Conservation (phyloP, 2,329 filamentous ascomycete species). For the Huntiella abstrusa region DNA sequence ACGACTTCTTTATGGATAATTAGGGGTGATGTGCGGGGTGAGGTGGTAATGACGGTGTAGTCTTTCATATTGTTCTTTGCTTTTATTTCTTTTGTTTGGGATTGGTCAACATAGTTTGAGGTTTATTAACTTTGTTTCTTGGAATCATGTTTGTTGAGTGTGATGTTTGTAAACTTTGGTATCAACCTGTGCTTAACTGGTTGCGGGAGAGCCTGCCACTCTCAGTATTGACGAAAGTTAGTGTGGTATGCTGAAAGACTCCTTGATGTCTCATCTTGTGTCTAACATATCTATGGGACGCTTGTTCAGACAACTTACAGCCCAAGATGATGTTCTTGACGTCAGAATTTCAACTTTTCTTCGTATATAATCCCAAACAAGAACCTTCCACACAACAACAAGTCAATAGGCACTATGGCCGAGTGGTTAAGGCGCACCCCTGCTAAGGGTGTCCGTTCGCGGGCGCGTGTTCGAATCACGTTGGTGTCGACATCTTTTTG, state of each 20-base stretch:
- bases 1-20: conserved; percentile 37
- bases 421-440: conserved; percentile 11
- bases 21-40: background rate
- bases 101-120: background rate
- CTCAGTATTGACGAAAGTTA: too few species aligned
- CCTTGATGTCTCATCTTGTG: too few species aligned
- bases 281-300: too few species aligned
- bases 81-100: background rate
- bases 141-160: too few species aligned
- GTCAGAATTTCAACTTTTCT: too few species aligned
- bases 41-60: background rate
- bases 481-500: conserved; percentile 9
- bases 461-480: conserved; percentile 11
- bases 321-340: too few species aligned
- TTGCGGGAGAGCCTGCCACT: too few species aligned
- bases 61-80: background rate
- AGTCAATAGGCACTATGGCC: conserved; percentile 10
- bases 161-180: too few species aligned
- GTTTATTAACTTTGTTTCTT: conserved; percentile 1
- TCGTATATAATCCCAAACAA: too few species aligned
- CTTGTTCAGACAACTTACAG: too few species aligned
- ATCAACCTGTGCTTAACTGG: too few species aligned
- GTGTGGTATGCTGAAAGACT: too few species aligned
- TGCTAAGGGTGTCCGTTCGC: conserved; percentile 11
- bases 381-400: background rate